Evolutionary conservation across 2,329 filamentous ascomycete species (phyloP), one percentile per base, ranked within the genome.

Genomic region (Colletotrichum siamense): DNA sequence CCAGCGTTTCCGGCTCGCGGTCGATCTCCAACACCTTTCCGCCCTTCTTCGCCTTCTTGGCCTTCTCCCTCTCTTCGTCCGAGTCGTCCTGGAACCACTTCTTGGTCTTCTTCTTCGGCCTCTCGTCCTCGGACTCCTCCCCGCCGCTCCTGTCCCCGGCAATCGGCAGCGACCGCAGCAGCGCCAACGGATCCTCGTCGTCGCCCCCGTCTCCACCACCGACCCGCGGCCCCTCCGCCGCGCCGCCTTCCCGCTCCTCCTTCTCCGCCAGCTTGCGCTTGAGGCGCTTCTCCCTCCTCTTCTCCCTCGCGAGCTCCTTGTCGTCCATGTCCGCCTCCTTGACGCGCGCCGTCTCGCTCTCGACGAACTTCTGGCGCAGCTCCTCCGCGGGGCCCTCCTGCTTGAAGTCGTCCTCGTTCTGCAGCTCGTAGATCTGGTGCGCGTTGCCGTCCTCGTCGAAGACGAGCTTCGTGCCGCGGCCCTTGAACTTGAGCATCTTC

Each of bases 401-500:
- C 78, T 88, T 89, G 89, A 99, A 99, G 79, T 93, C 92, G 0
- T 93, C 92, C 85, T 98, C 95, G 84, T 95, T 92, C 82, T 96
- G 94, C 79, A 99, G 92, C 83, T 98, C 95, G 87, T 99, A 98
- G 16, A 98, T 84, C 78, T 95, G 92, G 84, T 97, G 96, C 5
- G 96, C 90, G 77, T 94, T 93, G 79, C 96, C 96, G 36, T 98
- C 95, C 64, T 98, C 96, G 85, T 99, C 96, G 83, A 96, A 99
- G 7, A 98, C 90, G 9, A 98, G 87, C 83, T 97, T 98, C 55
- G 92, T 93, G 15, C 95, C 94, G 82, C 94, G 94, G 82, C 95
- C 95, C 88, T 96, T 98, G 88, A 95, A 95, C 83, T 98, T 97
- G 82, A 95, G 91, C 79, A 98, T 91, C 85, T 98, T 95, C 90